Percentiles rank a stretch among this genome's conserved stretches.
Evolutionary conservation across 129 eudicot genomes (phyloP).

Genomic region (Deinandra increscens): DNA sequence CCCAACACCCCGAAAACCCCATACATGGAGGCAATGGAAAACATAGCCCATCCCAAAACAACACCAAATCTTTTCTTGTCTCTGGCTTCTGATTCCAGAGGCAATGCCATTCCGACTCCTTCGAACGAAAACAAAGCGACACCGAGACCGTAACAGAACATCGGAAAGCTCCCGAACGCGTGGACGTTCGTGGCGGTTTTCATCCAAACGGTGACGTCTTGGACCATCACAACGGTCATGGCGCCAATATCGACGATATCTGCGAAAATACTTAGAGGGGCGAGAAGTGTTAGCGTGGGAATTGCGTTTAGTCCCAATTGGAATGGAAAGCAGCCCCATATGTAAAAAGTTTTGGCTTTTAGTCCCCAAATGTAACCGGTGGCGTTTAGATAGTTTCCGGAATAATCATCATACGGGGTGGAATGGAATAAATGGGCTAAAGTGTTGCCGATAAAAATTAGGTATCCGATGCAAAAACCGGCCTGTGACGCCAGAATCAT

Average conservation of each 20-base stretch:
- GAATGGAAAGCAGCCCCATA: conserved; percentile 56
- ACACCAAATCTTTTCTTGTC: conserved; percentile 44
- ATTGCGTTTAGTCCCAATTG: conserved; percentile 56
- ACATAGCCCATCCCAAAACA: conserved; percentile 43
- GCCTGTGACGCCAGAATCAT: conserved; percentile 60
- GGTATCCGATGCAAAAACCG: conserved; percentile 59
- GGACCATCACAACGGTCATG: conserved; percentile 47
- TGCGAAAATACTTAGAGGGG: conserved; percentile 65
- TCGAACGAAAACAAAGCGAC: conserved; percentile 64
- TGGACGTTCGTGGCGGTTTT: conserved; percentile 13
- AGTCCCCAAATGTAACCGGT: conserved; percentile 34
- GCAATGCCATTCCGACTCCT: conserved; percentile 67
- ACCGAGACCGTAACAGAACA: conserved; percentile 55
- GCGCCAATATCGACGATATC: conserved; percentile 55
- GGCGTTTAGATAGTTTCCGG: conserved; percentile 13
- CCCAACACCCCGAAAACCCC: conserved; percentile 51
- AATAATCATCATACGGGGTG: background rate
- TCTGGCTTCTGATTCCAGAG: conserved; percentile 50
- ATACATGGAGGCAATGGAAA: conserved; percentile 47
- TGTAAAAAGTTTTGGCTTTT: conserved; percentile 38
- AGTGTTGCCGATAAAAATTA: conserved; percentile 57
- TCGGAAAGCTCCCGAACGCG: conserved; percentile 40
- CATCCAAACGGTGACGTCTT: conserved; percentile 32
- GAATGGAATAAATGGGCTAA: conserved; percentile 40
- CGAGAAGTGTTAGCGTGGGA: conserved; percentile 56